These are phyloP conservation scores for Urtica urens DNA, from an alignment of 306 rosid species.

Conservation along the genomic window DNA sequence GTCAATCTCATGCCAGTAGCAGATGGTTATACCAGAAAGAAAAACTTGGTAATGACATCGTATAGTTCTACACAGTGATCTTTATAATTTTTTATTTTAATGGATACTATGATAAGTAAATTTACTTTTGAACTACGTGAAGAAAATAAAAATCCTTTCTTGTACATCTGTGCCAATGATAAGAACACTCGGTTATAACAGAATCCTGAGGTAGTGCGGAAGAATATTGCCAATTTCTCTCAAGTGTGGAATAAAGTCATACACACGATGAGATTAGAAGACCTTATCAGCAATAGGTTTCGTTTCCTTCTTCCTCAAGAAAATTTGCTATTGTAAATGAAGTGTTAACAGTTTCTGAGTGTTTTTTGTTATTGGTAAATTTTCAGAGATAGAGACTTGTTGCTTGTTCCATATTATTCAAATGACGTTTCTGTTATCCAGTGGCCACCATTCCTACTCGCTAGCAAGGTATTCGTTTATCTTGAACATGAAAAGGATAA, in stretches of 20 bases:
- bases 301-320: slow-evolving; percentile 19
- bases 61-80: neutral
- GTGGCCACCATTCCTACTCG: slow-evolving; percentile 99
- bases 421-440: slow-evolving; percentile 54
- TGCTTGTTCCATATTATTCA: slow-evolving; percentile 70
- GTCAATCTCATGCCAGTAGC: slow-evolving; percentile 53
- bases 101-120: slow-evolving; percentile 5
- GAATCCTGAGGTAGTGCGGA: slow-evolving; percentile 35
- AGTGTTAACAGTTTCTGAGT: slow-evolving; percentile 25
- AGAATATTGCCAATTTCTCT: slow-evolving; percentile 66
- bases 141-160: neutral
- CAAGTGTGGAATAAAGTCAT: slow-evolving; percentile 88
- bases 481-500: neutral
- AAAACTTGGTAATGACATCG: slow-evolving; percentile 26
- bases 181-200: slow-evolving; percentile 30
- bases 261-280: slow-evolving; percentile 71
- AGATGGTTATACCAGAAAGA: slow-evolving; percentile 11
- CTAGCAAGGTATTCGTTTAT: slow-evolving; percentile 63
- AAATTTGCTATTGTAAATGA: slow-evolving; percentile 5
- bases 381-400: slow-evolving; percentile 78
- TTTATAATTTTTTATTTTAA: neutral
- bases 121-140: slow-evolving; percentile 1
- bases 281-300: slow-evolving; percentile 83
- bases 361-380: slow-evolving; percentile 13
- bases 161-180: neutral